Conservation (phyloP, 2,329 filamentous ascomycete genomes). For the Torrubiella hemipterigena region DNA sequence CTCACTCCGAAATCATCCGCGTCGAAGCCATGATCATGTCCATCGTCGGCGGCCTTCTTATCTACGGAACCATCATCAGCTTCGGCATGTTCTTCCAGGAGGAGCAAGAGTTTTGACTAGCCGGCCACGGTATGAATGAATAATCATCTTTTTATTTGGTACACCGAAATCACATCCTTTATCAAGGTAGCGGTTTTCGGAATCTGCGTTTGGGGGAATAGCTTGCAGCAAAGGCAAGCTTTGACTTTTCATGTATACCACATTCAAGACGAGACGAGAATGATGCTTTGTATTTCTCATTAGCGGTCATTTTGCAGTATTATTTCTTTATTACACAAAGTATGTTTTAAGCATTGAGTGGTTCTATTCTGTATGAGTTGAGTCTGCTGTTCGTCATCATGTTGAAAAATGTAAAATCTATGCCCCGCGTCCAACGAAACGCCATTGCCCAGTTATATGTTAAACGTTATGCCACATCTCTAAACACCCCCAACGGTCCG, state of each 20-base stretch:
- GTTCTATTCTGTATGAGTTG: not conserved
- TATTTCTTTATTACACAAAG: no score
- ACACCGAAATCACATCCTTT: no score
- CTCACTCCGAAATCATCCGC: slow-evolving; percentile 74
- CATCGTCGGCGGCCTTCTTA: slow-evolving; percentile 79
- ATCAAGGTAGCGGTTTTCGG: not conserved
- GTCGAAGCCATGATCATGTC: slow-evolving; percentile 90
- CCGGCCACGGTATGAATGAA: not conserved
- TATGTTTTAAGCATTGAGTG: not conserved
- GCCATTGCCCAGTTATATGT: no score
- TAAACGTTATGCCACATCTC: slow-evolving; percentile 18
- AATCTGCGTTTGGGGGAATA: not conserved
- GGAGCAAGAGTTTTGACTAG: slow-evolving; percentile 83
- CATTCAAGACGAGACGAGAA: no score
- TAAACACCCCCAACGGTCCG: slow-evolving; percentile 41
- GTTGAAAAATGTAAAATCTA: no score
- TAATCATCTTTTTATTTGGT: not conserved
- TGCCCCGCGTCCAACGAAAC: not conserved
- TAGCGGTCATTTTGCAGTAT: no score
- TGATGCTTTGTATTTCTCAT: no score
- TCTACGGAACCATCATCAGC: slow-evolving; percentile 96
- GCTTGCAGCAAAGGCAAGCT: no score
- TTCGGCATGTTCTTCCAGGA: slow-evolving; percentile 98
- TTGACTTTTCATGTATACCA: no score
- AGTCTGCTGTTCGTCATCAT: no score